A percentile compares a stretch with the other conserved stretches of the same genome.
These are phyloP conservation scores for Malus hybrid DNA, from an alignment of 331 rosid genomes.

Conservation along the genomic window DNA sequence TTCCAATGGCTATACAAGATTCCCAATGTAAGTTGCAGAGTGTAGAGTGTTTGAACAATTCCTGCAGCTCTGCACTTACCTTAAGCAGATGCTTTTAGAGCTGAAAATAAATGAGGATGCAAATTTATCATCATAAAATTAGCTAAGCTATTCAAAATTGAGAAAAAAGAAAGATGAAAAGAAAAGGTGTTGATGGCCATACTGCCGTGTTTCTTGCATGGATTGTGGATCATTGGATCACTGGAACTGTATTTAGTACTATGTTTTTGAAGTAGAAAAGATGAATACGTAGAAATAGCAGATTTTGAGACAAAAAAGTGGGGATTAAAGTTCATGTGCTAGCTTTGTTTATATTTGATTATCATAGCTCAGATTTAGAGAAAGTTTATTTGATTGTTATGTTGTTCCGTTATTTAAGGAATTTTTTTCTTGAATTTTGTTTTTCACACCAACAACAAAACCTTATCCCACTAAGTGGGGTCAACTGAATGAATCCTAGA, in stretches of 20 bases:
- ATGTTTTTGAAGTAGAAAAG: background rate
- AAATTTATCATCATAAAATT: background rate
- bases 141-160: background rate
- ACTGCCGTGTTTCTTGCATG: background rate
- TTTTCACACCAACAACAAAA: background rate
- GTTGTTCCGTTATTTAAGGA: background rate
- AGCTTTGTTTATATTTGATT: background rate
- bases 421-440: slow-evolving; percentile 10
- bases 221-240: background rate
- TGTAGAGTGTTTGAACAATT: background rate
- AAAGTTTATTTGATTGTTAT: slow-evolving; percentile 1
- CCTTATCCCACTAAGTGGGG: no score
- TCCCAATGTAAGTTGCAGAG: slow-evolving; percentile 51
- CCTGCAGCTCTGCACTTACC: background rate
- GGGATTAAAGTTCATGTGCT: background rate
- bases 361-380: no score
- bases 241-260: background rate
- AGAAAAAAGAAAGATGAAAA: background rate
- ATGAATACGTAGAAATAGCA: background rate
- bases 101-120: background rate
- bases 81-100: background rate
- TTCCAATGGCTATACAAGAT: slow-evolving; percentile 30
- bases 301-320: background rate
- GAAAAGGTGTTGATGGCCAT: background rate
- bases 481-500: no score